phyloP scores from a whole-genome alignment of 2,329 filamentous ascomycete species.

The Coleophoma crateriformis region DNA sequence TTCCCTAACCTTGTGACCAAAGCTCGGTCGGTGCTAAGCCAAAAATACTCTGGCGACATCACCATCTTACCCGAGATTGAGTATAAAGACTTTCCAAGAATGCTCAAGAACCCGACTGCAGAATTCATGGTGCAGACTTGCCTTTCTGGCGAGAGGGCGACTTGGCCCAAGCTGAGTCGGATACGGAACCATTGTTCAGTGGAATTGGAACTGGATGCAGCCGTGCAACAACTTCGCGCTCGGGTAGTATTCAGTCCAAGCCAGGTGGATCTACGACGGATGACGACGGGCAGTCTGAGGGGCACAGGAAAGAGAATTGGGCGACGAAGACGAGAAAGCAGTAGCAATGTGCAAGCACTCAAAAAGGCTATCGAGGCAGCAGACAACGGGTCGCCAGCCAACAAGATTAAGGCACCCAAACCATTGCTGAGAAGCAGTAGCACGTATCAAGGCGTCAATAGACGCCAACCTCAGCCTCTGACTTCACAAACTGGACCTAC shows the following conservation, averaged over 20 bases:
- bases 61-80: conserved; percentile 82
- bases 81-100: conserved; percentile 66
- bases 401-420: conserved; percentile 8
- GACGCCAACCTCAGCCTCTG: conserved; percentile 6
- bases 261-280: conserved; percentile 23
- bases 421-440: conserved; percentile 15
- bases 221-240: conserved; percentile 63
- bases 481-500: conserved; percentile 7
- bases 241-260: conserved; percentile 41
- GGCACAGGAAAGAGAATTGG: conserved; percentile 6
- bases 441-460: conserved; percentile 11
- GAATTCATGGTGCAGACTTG: conserved; percentile 83
- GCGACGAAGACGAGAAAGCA: conserved; percentile 17
- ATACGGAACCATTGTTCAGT: conserved; percentile 85
- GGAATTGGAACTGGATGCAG: conserved; percentile 75
- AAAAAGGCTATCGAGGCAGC: conserved; percentile 2
- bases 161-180: conserved; percentile 84
- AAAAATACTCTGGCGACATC: conserved; percentile 92
- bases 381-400: conserved; percentile 4
- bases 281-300: conserved; percentile 15
- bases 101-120: conserved; percentile 77
- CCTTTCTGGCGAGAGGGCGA: conserved; percentile 74
- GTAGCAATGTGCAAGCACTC: conserved; percentile 6
- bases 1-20: conserved; percentile 78
- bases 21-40: conserved; percentile 72